Percentiles rank a stretch among this genome's conserved stretches.
Evolutionary conservation across 192 early-diverging fungal species (phyloP).

Genomic region (Podila horticola): DNA sequence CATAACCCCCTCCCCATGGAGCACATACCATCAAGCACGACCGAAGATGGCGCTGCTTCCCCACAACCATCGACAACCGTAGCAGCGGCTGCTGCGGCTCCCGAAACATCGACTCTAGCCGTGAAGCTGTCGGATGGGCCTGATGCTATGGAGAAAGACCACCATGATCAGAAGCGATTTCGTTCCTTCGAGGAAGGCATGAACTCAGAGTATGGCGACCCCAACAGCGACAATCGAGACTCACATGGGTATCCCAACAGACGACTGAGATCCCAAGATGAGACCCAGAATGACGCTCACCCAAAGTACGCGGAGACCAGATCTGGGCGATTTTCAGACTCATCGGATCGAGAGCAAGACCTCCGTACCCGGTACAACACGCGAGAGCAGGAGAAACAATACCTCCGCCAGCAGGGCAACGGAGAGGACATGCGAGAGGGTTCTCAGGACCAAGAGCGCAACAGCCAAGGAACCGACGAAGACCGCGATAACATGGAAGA

Average conservation of each 20-base stretch:
- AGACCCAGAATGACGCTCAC: not conserved
- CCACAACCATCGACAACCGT: conserved; percentile 19
- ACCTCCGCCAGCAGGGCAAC: not conserved
- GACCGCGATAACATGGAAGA: conserved; percentile 26
- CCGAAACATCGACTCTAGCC: conserved; percentile 40
- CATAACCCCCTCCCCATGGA: not conserved
- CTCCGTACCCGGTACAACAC: not conserved
- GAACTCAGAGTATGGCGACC: conserved; percentile 1
- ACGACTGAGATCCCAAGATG: not conserved
- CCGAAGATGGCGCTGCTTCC: not conserved
- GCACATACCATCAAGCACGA: not conserved
- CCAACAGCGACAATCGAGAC: not conserved
- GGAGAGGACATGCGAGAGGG: not conserved
- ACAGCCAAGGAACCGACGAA: conserved; percentile 28
- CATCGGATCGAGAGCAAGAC: not conserved
- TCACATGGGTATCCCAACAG: not conserved
- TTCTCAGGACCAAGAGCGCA: conserved; percentile 11
- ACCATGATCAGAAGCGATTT: not conserved
- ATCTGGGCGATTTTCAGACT: not conserved
- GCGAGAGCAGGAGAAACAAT: conserved; percentile 3
- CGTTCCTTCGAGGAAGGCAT: not conserved
- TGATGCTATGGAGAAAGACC: conserved; percentile 8
- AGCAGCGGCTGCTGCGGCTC: conserved; percentile 38
- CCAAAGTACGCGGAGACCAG: not conserved
- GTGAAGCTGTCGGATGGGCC: conserved; percentile 37